Evolutionary conservation across 306 rosid genomes (phyloP).

Genomic region (Casuarina cunninghamiana): DNA sequence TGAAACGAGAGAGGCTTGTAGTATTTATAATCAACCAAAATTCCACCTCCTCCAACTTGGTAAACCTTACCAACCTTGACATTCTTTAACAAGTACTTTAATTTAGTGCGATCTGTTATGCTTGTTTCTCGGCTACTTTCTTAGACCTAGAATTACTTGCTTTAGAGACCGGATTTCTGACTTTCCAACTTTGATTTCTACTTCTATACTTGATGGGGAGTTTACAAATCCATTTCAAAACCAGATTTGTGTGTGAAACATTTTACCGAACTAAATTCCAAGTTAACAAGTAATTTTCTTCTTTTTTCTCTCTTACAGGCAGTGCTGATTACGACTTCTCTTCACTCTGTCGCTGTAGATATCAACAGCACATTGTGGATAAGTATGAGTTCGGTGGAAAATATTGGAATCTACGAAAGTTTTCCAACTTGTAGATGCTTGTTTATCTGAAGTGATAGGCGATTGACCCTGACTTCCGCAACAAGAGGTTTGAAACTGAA

Average conservation of each 20-base stretch:
- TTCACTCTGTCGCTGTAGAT: neutral
- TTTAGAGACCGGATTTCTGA: conserved; percentile 12
- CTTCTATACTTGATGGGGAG: neutral
- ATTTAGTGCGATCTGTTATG: conserved; percentile 9
- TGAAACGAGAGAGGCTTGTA: conserved; percentile 21
- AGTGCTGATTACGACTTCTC: neutral
- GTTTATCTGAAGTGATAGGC: conserved; percentile 6
- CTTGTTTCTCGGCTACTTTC: conserved; percentile 22
- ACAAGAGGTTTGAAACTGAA: conserved; percentile 27
- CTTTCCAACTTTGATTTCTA: conserved; percentile 4
- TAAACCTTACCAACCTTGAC: conserved; percentile 45
- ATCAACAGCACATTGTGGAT: conserved; percentile 13
- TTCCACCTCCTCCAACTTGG: conserved; percentile 3
- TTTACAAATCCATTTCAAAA: conserved; percentile 9
- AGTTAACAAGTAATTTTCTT: neutral
- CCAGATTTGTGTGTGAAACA: conserved; percentile 8
- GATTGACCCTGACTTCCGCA: conserved; percentile 11
- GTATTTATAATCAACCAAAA: conserved; percentile 53
- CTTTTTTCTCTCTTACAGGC: neutral
- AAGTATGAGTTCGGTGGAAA: neutral
- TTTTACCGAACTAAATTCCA: neutral
- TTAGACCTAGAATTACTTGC: neutral
- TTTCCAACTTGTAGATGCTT: neutral
- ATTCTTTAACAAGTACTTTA: conserved; percentile 11
- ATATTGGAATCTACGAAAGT: neutral